Evolutionary conservation across 768 basidiomycete species (phyloP).

Genomic region (Xerocomus potaroensis): DNA sequence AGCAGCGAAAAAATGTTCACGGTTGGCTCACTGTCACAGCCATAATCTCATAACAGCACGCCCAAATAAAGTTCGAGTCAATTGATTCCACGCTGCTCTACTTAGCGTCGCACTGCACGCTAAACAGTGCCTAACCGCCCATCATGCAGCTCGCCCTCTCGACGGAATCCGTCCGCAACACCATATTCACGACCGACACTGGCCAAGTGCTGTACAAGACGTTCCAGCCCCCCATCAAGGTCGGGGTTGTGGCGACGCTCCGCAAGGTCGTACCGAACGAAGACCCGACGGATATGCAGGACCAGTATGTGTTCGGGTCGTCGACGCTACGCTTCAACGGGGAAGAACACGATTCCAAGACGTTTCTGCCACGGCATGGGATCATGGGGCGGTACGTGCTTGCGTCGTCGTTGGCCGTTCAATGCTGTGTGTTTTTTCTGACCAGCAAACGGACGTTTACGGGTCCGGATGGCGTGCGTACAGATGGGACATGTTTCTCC

Average conservation of each 20-base stretch:
- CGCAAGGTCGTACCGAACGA: constrained; percentile 16
- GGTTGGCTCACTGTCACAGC: too few species aligned
- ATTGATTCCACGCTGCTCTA: too few species aligned
- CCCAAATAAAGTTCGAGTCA: too few species aligned
- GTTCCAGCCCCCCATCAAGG: constrained; percentile 5
- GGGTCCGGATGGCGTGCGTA: constrained; percentile 31
- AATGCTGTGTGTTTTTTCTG: not conserved
- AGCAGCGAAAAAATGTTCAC: too few species aligned
- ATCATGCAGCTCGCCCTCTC: constrained; percentile 21
- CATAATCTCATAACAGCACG: too few species aligned
- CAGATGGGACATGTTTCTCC: constrained; percentile 25
- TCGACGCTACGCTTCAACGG: constrained; percentile 29
- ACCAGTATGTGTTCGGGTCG: constrained; percentile 19
- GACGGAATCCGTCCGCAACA: constrained; percentile 13
- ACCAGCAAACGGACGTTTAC: constrained; percentile 24
- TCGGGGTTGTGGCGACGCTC: constrained; percentile 18
- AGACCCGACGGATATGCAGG: constrained; percentile 18
- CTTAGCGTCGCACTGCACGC: too few species aligned
- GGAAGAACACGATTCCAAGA: constrained; percentile 18
- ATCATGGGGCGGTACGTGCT: constrained; percentile 11
- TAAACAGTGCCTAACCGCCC: not conserved
- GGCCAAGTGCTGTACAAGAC: constrained; percentile 27
- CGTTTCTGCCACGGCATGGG: constrained; percentile 21
- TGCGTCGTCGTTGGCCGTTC: not conserved
- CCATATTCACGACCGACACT: constrained; percentile 16